Evolutionary conservation across 108 stramenopile species (phyloP).

Genomic region (Mayamaea pseudoterrestris): DNA sequence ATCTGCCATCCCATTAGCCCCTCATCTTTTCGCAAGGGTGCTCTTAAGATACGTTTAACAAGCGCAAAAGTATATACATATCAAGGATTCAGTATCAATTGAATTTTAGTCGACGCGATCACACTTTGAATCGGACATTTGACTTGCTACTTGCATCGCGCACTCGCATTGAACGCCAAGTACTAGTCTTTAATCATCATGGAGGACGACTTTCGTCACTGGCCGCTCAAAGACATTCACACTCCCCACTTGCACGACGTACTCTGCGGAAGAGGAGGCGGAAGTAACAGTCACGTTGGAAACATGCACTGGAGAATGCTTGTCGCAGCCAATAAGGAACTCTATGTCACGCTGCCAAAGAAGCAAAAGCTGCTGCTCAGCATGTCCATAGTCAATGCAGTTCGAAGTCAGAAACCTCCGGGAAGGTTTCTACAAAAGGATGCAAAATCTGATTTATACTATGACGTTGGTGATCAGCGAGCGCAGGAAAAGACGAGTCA

Average conservation of each 20-base stretch:
- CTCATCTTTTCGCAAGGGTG: too few relatives aligned
- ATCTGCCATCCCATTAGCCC: too few relatives aligned
- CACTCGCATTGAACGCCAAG: too few relatives aligned
- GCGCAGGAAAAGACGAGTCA: constrained; percentile 61
- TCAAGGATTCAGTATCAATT: too few relatives aligned
- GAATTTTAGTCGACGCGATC: too few relatives aligned
- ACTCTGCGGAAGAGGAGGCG: neutral
- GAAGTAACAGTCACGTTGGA: constrained; percentile 5
- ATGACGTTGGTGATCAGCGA: constrained; percentile 51
- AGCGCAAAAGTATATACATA: too few relatives aligned
- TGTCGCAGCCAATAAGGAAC: constrained; percentile 59
- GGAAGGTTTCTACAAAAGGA: constrained; percentile 71
- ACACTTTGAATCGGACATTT: too few relatives aligned
- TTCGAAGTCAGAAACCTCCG: constrained; percentile 63
- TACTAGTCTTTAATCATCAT: too few relatives aligned
- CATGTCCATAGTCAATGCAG: constrained; percentile 51
- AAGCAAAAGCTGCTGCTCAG: constrained; percentile 61
- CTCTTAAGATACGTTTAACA: too few relatives aligned
- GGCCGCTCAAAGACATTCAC: neutral
- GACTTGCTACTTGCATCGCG: too few relatives aligned
- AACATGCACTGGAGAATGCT: constrained; percentile 53
- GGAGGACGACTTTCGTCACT: too few relatives aligned
- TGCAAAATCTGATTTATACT: constrained; percentile 27
- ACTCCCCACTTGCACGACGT: neutral
- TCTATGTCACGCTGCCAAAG: constrained; percentile 59